A percentile compares a stretch with the other conserved stretches of the same genome.
Conservation (phyloP, 1,139 yeast genomes). For the Geotrichum macrosporum region DNA sequence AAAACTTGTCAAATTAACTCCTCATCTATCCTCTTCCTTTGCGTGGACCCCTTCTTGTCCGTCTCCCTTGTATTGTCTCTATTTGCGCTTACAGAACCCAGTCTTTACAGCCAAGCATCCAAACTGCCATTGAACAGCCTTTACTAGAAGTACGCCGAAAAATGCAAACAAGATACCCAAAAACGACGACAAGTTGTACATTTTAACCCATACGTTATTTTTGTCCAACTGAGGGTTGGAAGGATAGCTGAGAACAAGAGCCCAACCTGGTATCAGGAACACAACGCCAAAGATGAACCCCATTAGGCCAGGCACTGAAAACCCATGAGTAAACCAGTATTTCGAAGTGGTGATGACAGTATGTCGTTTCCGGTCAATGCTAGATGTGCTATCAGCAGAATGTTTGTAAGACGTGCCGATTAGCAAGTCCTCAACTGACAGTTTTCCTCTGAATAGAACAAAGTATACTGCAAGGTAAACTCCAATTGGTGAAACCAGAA, state of each 20-base stretch:
- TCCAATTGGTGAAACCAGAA: slow-evolving; percentile 18
- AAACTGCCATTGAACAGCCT: background rate
- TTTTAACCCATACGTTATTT: slow-evolving; percentile 13
- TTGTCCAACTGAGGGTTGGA: background rate
- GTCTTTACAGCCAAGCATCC: no score
- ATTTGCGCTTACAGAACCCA: no score
- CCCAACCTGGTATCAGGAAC: slow-evolving; percentile 19
- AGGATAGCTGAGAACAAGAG: slow-evolving; percentile 4
- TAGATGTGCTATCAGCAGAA: background rate
- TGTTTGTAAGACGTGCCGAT: background rate
- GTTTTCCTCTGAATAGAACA: slow-evolving; percentile 4
- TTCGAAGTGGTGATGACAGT: background rate
- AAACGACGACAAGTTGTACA: slow-evolving; percentile 12
- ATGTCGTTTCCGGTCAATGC: background rate
- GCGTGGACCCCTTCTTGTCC: no score
- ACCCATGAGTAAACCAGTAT: slow-evolving; percentile 18
- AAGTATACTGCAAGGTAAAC: slow-evolving; percentile 16
- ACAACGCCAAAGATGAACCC: slow-evolving; percentile 15
- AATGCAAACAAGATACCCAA: slow-evolving; percentile 13
- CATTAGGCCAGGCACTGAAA: slow-evolving; percentile 5
- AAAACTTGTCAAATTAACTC: background rate
- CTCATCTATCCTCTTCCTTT: background rate
- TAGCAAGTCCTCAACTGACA: slow-evolving; percentile 11
- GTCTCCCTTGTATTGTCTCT: no score
- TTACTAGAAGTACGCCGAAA: background rate